phyloP scores from a whole-genome alignment of 768 basidiomycete species.

The Wakefieldia striispora region DNA sequence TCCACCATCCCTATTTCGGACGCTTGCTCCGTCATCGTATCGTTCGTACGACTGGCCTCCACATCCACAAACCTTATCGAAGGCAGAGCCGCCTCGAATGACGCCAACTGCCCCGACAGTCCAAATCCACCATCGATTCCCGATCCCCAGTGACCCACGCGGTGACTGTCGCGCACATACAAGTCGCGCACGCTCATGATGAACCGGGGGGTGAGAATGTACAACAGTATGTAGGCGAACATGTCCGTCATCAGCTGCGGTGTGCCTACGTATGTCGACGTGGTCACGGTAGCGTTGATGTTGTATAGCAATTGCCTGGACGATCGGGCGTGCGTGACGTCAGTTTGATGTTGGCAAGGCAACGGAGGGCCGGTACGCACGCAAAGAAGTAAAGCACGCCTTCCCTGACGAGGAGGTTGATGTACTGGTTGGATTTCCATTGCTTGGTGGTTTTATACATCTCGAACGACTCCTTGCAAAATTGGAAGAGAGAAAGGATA shows the following conservation, averaged over 20 bases:
- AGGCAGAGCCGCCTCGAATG: background rate
- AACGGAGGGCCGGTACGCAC: conserved; percentile 8
- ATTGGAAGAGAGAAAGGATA: background rate
- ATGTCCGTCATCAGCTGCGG: background rate
- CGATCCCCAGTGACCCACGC: background rate
- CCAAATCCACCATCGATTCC: conserved; percentile 18
- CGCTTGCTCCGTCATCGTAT: no score
- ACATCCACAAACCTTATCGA: background rate
- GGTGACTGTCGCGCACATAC: background rate
- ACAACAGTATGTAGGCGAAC: background rate
- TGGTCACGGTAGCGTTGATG: background rate
- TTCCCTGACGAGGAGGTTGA: no score
- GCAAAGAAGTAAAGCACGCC: conserved; percentile 17
- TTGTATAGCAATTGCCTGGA: conserved; percentile 15
- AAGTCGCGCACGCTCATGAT: conserved; percentile 17
- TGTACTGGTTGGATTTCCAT: conserved; percentile 11
- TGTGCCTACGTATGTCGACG: background rate
- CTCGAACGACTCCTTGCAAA: conserved; percentile 6
- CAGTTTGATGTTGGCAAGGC: background rate
- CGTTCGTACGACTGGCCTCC: no score
- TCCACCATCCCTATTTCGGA: no score
- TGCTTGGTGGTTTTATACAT: conserved; percentile 6
- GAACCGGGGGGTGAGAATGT: conserved; percentile 16
- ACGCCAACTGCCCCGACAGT: background rate
- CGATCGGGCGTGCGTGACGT: background rate